These are phyloP conservation scores for Rhodotorula glutinis DNA, from an alignment of 1,284 basidiomycete genomes.

Conservation along the genomic window DNA sequence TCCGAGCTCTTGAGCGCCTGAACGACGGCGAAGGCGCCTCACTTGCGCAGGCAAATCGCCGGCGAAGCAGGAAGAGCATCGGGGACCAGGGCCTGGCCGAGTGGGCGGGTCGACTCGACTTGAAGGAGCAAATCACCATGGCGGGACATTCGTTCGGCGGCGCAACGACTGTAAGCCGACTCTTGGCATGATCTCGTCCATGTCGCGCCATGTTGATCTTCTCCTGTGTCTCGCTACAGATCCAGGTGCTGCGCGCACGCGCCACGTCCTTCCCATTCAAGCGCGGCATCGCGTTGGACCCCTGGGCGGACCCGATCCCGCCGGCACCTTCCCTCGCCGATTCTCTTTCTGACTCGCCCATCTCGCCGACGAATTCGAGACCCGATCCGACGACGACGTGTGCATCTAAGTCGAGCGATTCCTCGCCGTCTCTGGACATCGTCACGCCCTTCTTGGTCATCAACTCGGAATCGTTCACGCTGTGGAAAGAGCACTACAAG, in stretches of 20 bases:
- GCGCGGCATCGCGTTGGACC: constrained; percentile 38
- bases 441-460: constrained; percentile 49
- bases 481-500: constrained; percentile 44
- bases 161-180: constrained; percentile 25
- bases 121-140: constrained; percentile 27
- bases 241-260: constrained; percentile 28
- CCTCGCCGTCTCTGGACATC: constrained; percentile 36
- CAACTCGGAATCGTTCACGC: constrained; percentile 51
- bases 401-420: background rate
- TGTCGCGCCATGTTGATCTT: background rate
- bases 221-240: constrained; percentile 13
- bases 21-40: constrained; percentile 42
- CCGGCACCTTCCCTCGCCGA: constrained; percentile 3
- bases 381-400: background rate
- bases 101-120: constrained; percentile 43
- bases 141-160: constrained; percentile 48
- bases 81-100: constrained; percentile 22
- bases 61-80: constrained; percentile 5
- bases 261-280: constrained; percentile 17
- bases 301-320: constrained; percentile 35
- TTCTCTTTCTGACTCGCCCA: background rate
- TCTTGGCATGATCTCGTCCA: no score
- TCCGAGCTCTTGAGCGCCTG: constrained; percentile 48
- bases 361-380: background rate
- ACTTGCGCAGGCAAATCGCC: constrained; percentile 30